Evolutionary conservation across 2,329 filamentous ascomycete genomes (phyloP), one percentile per base, ranked within the genome.

Genomic region (Arthrobotrys iridis): DNA sequence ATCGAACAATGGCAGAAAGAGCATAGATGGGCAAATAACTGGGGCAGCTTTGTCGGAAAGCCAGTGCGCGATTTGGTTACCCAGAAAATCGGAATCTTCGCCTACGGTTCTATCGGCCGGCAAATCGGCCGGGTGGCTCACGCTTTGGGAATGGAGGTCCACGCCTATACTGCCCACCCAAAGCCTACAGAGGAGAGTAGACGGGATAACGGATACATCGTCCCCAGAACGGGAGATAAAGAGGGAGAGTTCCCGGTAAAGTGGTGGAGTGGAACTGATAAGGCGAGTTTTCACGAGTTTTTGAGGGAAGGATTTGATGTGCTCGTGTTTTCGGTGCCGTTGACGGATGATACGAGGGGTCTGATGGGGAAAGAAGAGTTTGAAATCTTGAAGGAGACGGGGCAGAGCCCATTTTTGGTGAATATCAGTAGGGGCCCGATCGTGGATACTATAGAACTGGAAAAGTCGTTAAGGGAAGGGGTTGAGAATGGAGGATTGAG

Each of bases 121-220:
- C 86, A 88, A 70, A 83, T 83, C 3, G 86, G 86, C 2, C 84
- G 85, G 6, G 85, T 92, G 2, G 87, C 87, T 8, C 84, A 84
- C 11, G 89, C 89, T 1, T 81, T 92, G 78, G 91, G 91, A 15
- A 89, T 92, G 86, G 85, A 88, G 26, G 87, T 94, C 0, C 85
- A 93, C 80, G 91, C 91, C 0, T 93, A 91, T 83, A 94, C 91
- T 0, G 88, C 91, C 0, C 87, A 87, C 24, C 87, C 90, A 0
- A 88, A 90, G n/a, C 81, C 84, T 6, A 92, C 90, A 0, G 86
- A 88, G 0, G 88, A 89, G 64, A 90, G 88, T 0, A 86, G 86
- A 46, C 83, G 82, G 26, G 91, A 94, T 81, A 80, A 82, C 11
- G 87, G 88, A 4, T 94, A 90, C 82, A 87, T 89, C 33, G 87